Percentiles rank a stretch among this genome's conserved stretches.
These are phyloP conservation scores for Knufia fluminis DNA, from an alignment of 2,329 filamentous ascomycete species.

Conservation along the genomic window DNA sequence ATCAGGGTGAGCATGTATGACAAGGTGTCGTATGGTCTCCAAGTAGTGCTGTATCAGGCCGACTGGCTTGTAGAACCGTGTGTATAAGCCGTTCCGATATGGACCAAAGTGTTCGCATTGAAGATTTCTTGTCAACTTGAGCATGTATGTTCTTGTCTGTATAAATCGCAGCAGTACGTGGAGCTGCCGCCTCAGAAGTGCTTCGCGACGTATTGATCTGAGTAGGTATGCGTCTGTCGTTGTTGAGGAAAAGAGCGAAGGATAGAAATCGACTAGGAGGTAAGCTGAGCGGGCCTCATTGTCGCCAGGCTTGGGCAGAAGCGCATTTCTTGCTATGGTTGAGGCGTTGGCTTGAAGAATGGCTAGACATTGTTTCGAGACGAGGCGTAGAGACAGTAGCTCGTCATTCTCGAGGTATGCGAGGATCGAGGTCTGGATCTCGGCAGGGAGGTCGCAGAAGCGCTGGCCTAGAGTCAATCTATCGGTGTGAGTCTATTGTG, in stretches of 20 bases:
- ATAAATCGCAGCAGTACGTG: constrained; percentile 13
- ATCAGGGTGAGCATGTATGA: constrained; percentile 13
- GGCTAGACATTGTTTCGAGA: constrained; percentile 3
- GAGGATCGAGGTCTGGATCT: constrained; percentile 7
- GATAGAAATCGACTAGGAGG: constrained; percentile 3
- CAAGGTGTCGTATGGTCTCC: constrained; percentile 16
- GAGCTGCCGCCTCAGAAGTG: constrained; percentile 16
- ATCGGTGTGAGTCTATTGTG: background rate
- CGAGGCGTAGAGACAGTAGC: constrained; percentile 1
- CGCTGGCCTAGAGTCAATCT: background rate
- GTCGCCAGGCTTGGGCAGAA: background rate
- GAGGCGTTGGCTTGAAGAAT: constrained; percentile 8
- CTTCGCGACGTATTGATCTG: constrained; percentile 14
- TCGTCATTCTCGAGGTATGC: constrained; percentile 4
- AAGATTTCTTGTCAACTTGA: constrained; percentile 10
- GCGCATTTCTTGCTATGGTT: constrained; percentile 4
- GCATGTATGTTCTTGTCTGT: constrained; percentile 19
- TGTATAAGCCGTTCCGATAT: constrained; percentile 13
- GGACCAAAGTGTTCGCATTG: constrained; percentile 15
- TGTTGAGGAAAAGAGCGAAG: constrained; percentile 9
- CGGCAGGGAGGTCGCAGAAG: constrained; percentile 7
- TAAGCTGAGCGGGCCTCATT: background rate
- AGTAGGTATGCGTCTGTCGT: constrained; percentile 15
- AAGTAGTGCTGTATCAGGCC: constrained; percentile 20
- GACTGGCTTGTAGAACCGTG: constrained; percentile 14